Evolutionary conservation across 2,329 filamentous ascomycete species (phyloP).

Genomic region (Alternaria sp.): DNA sequence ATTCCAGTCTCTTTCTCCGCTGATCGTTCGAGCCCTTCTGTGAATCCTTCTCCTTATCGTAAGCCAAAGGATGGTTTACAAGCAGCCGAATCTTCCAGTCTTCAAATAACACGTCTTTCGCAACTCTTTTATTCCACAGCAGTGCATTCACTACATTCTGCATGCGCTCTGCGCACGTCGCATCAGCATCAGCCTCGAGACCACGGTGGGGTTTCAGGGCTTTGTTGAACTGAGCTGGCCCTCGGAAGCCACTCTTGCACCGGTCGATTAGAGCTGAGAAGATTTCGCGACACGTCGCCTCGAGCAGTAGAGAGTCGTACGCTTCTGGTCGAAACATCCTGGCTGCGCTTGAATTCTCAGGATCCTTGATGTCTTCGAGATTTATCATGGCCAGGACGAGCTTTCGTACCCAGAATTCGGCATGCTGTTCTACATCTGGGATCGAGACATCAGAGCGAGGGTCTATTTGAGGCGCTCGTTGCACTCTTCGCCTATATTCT

Average conservation of each 20-base stretch:
- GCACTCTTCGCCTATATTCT: background rate
- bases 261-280: background rate
- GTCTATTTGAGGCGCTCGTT: background rate
- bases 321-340: background rate
- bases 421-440: background rate
- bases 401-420: background rate
- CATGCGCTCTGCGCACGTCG: background rate
- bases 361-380: slow-evolving; percentile 4
- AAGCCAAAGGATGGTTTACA: background rate
- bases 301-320: background rate
- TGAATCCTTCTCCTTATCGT: slow-evolving; percentile 3
- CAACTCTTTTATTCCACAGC: background rate
- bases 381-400: slow-evolving; percentile 1
- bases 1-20: slow-evolving; percentile 1
- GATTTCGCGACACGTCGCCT: slow-evolving; percentile 1
- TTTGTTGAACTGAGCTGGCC: slow-evolving; percentile 4
- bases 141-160: background rate
- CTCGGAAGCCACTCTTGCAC: slow-evolving; percentile 3
- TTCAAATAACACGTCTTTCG: background rate
- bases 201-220: slow-evolving; percentile 3
- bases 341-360: background rate
- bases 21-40: slow-evolving; percentile 3
- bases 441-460: background rate
- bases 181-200: background rate
- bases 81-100: slow-evolving; percentile 4